These are phyloP conservation scores for Rhizoclosmatium sp. DNA, from an alignment of 192 early-diverging fungal genomes.

Conservation along the genomic window DNA sequence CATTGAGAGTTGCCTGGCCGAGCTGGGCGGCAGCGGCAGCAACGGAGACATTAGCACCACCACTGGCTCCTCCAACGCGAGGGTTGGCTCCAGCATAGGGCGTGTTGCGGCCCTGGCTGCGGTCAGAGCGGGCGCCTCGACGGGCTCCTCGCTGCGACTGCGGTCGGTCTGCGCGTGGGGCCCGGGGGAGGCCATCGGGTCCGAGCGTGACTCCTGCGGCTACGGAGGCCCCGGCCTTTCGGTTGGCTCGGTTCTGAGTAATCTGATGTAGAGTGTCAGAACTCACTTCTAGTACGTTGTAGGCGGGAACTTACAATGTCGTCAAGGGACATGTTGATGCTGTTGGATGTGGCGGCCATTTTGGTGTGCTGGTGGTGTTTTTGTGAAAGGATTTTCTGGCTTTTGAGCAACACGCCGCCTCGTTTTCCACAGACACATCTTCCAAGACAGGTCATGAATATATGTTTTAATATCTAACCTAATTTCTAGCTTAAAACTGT, in stretches of 20 bases:
- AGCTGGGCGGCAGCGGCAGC: slow-evolving; percentile 2
- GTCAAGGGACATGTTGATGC: slow-evolving; percentile 39
- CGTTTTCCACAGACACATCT: too few species aligned
- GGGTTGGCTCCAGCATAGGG: background rate
- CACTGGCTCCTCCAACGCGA: background rate
- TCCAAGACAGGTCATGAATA: too few species aligned
- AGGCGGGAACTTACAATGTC: slow-evolving; percentile 35
- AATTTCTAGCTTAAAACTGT: too few species aligned
- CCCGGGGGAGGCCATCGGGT: slow-evolving; percentile 28
- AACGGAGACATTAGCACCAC: background rate
- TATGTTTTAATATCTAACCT: too few species aligned
- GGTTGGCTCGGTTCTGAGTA: background rate
- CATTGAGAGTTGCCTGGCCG: slow-evolving; percentile 13
- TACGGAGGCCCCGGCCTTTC: background rate
- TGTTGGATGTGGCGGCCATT: slow-evolving; percentile 27
- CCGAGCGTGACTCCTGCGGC: background rate
- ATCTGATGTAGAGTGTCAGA: background rate
- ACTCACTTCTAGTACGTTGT: slow-evolving; percentile 3
- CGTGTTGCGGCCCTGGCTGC: background rate
- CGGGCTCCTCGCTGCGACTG: background rate
- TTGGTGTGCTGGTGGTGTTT: slow-evolving; percentile 1
- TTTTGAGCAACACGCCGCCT: too few species aligned
- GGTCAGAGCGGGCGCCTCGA: slow-evolving; percentile 20
- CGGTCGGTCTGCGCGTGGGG: slow-evolving; percentile 3
- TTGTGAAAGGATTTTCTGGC: background rate